A percentile compares a stretch with the other conserved stretches of the same genome.
Evolutionary conservation across 139 green algal species (phyloP).

Genomic region (Nannochloris sp.): DNA sequence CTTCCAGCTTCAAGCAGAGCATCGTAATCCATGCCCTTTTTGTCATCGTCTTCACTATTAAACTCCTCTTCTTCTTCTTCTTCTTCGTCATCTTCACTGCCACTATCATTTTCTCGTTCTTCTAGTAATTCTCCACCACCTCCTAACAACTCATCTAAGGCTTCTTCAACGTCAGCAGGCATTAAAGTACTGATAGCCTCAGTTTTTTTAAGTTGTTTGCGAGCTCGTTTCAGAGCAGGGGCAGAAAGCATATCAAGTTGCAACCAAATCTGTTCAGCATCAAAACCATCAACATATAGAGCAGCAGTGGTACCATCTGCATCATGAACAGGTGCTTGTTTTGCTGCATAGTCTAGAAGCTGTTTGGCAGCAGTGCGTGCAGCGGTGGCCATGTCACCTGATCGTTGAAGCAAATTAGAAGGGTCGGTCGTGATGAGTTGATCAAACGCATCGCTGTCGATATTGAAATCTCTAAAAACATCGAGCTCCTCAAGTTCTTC

Average conservation of each 20-base stretch:
- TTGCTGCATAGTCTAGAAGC: conserved; percentile 24
- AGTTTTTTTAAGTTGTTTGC: conserved; percentile 20
- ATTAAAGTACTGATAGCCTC: conserved; percentile 26
- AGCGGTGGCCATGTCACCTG: conserved; percentile 30
- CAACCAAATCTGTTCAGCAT: conserved; percentile 66
- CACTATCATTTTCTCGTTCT: background rate
- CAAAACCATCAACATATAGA: conserved; percentile 55
- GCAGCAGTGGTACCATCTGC: background rate
- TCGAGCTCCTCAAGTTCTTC: background rate
- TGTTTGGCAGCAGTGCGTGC: conserved; percentile 43
- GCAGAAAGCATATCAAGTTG: conserved; percentile 46
- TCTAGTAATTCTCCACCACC: background rate
- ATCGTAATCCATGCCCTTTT: conserved; percentile 18
- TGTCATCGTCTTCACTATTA: background rate
- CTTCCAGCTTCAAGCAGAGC: conserved; percentile 12
- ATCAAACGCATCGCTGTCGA: background rate
- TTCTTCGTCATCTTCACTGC: conserved; percentile 3
- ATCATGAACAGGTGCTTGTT: background rate
- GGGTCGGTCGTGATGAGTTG: conserved; percentile 13
- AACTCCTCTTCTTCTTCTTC: conserved; percentile 5
- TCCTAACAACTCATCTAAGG: conserved; percentile 23
- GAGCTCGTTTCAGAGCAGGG: conserved; percentile 15
- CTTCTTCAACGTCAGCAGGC: conserved; percentile 28
- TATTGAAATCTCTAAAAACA: background rate
- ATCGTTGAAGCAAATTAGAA: conserved; percentile 51